Conservation (phyloP, 768 basidiomycete genomes). For the Tylopilus subfusipes region DNA sequence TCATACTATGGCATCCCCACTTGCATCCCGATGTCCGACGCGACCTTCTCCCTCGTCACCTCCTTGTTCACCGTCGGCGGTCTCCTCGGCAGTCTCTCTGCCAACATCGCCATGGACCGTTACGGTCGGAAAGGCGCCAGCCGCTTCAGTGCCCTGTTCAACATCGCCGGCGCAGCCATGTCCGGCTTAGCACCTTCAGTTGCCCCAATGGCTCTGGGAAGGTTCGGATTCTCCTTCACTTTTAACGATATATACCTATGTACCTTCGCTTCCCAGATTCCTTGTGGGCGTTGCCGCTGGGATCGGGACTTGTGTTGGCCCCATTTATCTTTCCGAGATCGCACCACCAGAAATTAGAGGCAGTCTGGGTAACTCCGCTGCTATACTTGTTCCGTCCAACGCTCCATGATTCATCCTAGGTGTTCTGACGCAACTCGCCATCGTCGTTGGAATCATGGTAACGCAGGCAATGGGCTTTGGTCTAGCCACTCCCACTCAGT, state of each 20-base stretch:
- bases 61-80: conserved; percentile 87
- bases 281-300: conserved; percentile 71
- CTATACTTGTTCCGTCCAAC: background rate
- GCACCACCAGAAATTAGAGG: conserved; percentile 75
- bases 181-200: conserved; percentile 64
- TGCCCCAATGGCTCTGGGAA: conserved; percentile 55
- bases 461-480: conserved; percentile 75
- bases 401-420: conserved; percentile 38
- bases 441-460: conserved; percentile 84
- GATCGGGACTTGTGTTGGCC: conserved; percentile 72
- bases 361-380: conserved; percentile 53
- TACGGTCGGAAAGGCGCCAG: conserved; percentile 70
- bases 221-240: conserved; percentile 39
- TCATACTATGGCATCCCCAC: conserved; percentile 47
- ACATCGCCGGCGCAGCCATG: conserved; percentile 56
- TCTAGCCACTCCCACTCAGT: conserved; percentile 62
- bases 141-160: conserved; percentile 52
- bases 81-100: conserved; percentile 66
- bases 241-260: background rate
- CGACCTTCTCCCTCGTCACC: conserved; percentile 79
- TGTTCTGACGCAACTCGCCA: conserved; percentile 75
- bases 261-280: conserved; percentile 38
- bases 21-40: conserved; percentile 78
- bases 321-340: conserved; percentile 83
- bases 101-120: conserved; percentile 66